A percentile compares a stretch with the other conserved stretches of the same genome.
These are phyloP conservation scores for Linnemannia elongata DNA, from an alignment of 192 early-diverging fungal species.

Conservation along the genomic window DNA sequence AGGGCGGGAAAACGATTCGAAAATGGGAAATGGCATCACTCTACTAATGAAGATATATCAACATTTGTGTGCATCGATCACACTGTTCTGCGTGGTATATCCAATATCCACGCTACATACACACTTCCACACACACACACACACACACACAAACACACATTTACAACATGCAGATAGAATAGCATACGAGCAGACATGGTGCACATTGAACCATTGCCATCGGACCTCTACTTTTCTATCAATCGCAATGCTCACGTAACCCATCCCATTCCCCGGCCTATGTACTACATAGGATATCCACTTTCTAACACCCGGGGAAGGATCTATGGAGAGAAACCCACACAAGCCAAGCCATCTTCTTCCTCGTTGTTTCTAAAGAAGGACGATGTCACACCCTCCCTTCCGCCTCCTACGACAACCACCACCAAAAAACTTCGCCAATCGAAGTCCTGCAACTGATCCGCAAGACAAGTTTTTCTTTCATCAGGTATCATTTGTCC, in stretches of 20 bases:
- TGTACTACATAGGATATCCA: no score
- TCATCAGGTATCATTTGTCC: background rate
- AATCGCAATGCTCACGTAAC: no score
- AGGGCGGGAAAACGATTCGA: constrained; percentile 9
- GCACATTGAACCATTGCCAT: background rate
- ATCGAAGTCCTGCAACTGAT: background rate
- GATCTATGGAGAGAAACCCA: no score
- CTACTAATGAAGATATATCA: background rate
- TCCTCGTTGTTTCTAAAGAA: background rate
- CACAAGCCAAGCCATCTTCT: no score
- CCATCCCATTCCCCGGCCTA: no score
- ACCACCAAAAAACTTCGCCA: background rate
- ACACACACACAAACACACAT: no score
- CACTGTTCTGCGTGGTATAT: no score
- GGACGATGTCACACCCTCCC: background rate
- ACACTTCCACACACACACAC: background rate
- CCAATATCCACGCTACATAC: background rate
- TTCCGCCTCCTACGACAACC: background rate
- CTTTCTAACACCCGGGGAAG: no score
- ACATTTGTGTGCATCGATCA: background rate
- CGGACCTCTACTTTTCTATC: no score
- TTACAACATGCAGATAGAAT: background rate
- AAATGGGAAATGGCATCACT: background rate
- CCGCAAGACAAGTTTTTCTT: background rate
- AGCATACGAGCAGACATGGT: no score